Base-by-base conservation (phyloP, 345 rosid genomes). In the Eucalyptus pauciflora region DNA sequence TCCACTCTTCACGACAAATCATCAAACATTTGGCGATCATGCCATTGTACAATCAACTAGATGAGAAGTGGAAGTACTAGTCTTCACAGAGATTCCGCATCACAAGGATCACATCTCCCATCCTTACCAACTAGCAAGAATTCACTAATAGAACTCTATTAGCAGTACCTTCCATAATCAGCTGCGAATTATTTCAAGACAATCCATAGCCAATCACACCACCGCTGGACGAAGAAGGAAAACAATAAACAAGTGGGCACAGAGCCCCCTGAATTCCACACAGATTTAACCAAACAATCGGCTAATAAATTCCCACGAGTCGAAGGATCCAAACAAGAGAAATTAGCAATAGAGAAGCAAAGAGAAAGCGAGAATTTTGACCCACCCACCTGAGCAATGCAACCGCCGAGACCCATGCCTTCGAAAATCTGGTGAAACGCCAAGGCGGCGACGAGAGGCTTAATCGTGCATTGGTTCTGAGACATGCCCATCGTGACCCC, bases 401-500 rank as follows among this genome's bases (percentile, higher is more conserved):
- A 97, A 87, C 99, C 99, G 71, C 99, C 99, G 54, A 97, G 99
- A 10, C 98, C 99, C 93, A 97, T 94, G 48, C 99, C 99, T 89
- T 97, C 99, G 31, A 97, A 97, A 90, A 96, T 94, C 93, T 97
- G 99, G 86, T 97, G 99, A 89, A 97, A 97, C 9, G 98, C 95
- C 41, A 97, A 96, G 3, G 99, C 98, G 52, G 95, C 97, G 20
- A 96, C 95, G 27, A 97, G 96, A 11, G 99, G 99, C 88, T 94
- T 90, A 58, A 97, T 97, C 6, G 99, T 97, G 87, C 99, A 97
- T 94, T 94, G 91, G 62, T 97, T 97, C 88, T 97, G 99, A 17
- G 99, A 96, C 99, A 96, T 97, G 29, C 99, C 99, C 99, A 96
- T 93, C 1, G 99, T 96, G 41, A 96, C 95, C 79, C 99, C 99